These are phyloP conservation scores for Silene uniflora DNA, from an alignment of 148 eudicot genomes.

Conservation along the genomic window DNA sequence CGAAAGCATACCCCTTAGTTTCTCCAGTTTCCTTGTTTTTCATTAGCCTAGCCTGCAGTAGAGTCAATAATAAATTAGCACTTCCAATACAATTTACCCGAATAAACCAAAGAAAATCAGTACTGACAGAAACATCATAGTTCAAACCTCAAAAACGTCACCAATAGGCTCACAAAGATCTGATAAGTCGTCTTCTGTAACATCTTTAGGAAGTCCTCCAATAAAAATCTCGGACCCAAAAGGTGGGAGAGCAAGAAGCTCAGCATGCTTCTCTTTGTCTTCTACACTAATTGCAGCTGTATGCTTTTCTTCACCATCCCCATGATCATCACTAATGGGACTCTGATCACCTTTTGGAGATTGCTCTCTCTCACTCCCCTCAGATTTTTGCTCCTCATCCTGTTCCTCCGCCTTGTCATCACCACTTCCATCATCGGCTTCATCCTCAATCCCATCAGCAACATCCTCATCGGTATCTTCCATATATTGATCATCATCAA, in stretches of 20 bases:
- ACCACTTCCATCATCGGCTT: conserved; percentile 44
- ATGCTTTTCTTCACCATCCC: conserved; percentile 49
- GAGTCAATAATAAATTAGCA: background rate
- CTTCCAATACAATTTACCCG: background rate
- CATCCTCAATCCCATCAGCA: conserved; percentile 74
- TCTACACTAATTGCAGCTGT: conserved; percentile 31
- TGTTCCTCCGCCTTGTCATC: conserved; percentile 61
- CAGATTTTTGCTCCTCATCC: conserved; percentile 44
- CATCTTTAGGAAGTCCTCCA: conserved; percentile 85
- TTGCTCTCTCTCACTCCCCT: conserved; percentile 49
- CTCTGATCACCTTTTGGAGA: conserved; percentile 43
- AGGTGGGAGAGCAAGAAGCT: conserved; percentile 87
- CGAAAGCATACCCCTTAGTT: conserved; percentile 88
- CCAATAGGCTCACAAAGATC: conserved; percentile 90
- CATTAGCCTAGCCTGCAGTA: conserved; percentile 67
- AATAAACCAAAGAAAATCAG: background rate
- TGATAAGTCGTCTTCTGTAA: conserved; percentile 73
- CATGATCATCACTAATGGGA: conserved; percentile 29
- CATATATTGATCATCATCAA: conserved; percentile 85
- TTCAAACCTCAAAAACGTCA: conserved; percentile 66
- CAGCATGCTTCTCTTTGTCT: conserved; percentile 51
- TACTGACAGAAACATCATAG: background rate
- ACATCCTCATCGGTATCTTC: conserved; percentile 85
- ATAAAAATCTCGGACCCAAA: conserved; percentile 87
- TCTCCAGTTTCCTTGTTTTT: conserved; percentile 90